Evolutionary conservation across 208 protist genomes (phyloP).

Genomic region (Trypanosoma caninum): DNA sequence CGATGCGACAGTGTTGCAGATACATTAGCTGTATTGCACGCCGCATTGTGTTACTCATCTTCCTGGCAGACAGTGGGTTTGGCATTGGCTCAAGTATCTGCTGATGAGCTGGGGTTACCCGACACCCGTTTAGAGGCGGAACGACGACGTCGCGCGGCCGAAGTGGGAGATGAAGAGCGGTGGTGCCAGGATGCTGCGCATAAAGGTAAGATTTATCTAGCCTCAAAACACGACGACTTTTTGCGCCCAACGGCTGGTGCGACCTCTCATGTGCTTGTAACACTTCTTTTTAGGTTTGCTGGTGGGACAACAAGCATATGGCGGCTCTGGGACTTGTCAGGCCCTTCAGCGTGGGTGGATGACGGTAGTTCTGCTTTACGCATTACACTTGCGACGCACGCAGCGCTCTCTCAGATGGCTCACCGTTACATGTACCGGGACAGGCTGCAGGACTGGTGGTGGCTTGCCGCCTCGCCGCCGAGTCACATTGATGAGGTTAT

Average conservation of each 20-base stretch:
- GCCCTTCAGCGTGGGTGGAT: constrained; percentile 6
- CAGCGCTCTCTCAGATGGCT: constrained; percentile 12
- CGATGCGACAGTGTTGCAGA: constrained; percentile 11
- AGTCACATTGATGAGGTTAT: constrained; percentile 19
- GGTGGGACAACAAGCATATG: constrained; percentile 9
- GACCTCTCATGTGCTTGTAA: constrained; percentile 19
- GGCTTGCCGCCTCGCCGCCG: constrained; percentile 1
- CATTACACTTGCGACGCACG: constrained; percentile 14
- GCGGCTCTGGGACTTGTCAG: constrained; percentile 24
- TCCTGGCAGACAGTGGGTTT: constrained; percentile 16
- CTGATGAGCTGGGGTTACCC: neutral
- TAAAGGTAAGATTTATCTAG: neutral
- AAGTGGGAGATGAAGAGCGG: neutral
- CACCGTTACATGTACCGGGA: constrained; percentile 15
- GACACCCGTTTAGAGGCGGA: neutral
- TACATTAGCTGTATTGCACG: constrained; percentile 18
- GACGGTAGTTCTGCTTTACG: constrained; percentile 5
- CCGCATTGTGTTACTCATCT: constrained; percentile 15
- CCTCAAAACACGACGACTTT: neutral
- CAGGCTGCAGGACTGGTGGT: constrained; percentile 19
- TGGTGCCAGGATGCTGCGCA: neutral
- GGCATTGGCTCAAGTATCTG: neutral
- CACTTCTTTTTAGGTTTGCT: constrained; percentile 12
- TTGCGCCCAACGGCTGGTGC: constrained; percentile 10
- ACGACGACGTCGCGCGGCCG: constrained; percentile 1